Evolutionary conservation across 441 rosid genomes (phyloP).

Genomic region (Biscutella auriculata): DNA sequence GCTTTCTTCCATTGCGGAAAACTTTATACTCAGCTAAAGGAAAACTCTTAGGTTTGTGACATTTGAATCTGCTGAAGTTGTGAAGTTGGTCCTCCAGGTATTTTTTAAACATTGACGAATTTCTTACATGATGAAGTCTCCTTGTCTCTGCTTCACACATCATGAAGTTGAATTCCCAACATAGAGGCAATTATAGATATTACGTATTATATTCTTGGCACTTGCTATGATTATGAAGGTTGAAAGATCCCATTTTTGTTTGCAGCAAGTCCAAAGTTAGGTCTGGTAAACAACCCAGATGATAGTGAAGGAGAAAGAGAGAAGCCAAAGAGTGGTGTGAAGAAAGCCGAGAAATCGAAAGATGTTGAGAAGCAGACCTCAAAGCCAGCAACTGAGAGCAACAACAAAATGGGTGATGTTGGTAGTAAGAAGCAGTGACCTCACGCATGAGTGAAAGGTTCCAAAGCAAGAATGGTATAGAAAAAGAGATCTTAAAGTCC

Average conservation of each 20-base stretch:
- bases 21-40: constrained; percentile 30
- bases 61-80: constrained; percentile 34
- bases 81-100: constrained; percentile 43
- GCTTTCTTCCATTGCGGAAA: too few species aligned
- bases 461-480: neutral
- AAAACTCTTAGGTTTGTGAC: constrained; percentile 53
- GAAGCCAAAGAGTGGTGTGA: neutral
- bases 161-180: neutral
- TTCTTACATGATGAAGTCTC: neutral
- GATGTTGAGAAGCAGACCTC: neutral
- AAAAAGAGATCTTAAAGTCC: neutral
- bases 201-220: too few species aligned
- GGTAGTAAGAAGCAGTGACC: constrained; percentile 16
- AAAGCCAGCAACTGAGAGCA: neutral
- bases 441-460: constrained; percentile 5
- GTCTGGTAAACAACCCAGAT: neutral
- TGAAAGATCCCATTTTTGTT: neutral
- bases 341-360: neutral
- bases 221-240: neutral
- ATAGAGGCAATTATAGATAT: neutral
- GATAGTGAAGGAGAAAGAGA: neutral
- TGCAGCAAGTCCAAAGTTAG: neutral
- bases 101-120: neutral
- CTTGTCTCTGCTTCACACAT: neutral
- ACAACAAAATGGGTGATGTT: neutral